These are phyloP conservation scores for Nasturtium officinale DNA, from an alignment of 345 rosid species.

Conservation along the genomic window DNA sequence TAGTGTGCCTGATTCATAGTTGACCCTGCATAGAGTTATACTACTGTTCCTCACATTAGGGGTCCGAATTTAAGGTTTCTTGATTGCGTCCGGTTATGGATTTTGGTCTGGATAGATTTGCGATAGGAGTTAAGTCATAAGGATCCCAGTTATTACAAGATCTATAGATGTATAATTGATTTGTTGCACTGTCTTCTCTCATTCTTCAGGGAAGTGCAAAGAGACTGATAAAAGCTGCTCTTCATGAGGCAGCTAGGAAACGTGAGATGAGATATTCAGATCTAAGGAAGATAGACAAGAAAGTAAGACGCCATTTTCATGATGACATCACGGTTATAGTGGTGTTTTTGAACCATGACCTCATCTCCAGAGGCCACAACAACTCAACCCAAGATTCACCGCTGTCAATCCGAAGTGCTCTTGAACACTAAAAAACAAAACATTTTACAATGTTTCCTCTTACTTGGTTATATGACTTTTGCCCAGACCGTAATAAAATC, in stretches of 20 bases:
- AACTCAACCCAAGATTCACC: constrained; percentile 47
- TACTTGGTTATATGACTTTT: constrained; percentile 39
- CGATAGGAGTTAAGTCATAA: not conserved
- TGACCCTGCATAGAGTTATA: not conserved
- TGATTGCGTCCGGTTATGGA: not conserved
- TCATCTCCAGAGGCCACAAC: constrained; percentile 57
- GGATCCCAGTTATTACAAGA: not conserved
- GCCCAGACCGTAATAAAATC: constrained; percentile 29
- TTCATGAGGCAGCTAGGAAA: constrained; percentile 87
- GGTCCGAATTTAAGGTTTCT: not conserved
- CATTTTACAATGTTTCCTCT: constrained; percentile 34
- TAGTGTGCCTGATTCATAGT: not conserved
- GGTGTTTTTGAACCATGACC: constrained; percentile 83
- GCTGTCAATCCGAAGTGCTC: constrained; percentile 65
- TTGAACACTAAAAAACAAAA: constrained; percentile 52
- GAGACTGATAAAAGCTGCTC: constrained; percentile 83
- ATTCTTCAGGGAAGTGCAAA: constrained; percentile 75
- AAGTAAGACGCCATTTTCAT: constrained; percentile 90
- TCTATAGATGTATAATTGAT: not conserved
- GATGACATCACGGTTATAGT: constrained; percentile 93
- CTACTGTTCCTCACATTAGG: constrained; percentile 4
- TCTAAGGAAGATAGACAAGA: constrained; percentile 78
- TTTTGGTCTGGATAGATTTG: not conserved
- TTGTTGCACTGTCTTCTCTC: not conserved
- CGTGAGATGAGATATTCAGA: constrained; percentile 91